These are phyloP conservation scores for Mytilinidion resinicola DNA, from an alignment of 495 filamentous ascomycete species.

Conservation along the genomic window DNA sequence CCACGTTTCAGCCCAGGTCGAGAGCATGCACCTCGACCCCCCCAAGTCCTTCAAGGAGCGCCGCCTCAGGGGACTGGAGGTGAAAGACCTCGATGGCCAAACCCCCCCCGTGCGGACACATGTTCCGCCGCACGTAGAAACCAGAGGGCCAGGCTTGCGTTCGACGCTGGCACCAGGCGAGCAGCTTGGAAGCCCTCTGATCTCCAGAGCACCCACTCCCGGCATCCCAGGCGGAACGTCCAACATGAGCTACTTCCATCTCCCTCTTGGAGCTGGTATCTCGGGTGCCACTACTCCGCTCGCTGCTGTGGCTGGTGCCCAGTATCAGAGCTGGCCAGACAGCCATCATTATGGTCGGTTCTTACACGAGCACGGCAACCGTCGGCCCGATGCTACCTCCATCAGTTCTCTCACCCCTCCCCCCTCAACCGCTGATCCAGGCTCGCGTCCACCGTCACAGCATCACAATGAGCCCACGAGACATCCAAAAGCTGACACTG, in stretches of 20 bases:
- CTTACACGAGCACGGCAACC: constrained; percentile 12
- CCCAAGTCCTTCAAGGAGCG: constrained; percentile 20
- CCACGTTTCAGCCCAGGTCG: constrained; percentile 18
- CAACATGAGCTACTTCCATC: constrained; percentile 86
- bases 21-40: constrained; percentile 9
- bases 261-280: constrained; percentile 68
- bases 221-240: constrained; percentile 81
- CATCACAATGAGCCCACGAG: constrained; percentile 22
- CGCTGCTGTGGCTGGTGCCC: constrained; percentile 71
- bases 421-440: constrained; percentile 28
- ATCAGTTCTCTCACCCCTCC: constrained; percentile 34
- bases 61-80: constrained; percentile 6
- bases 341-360: constrained; percentile 18
- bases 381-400: constrained; percentile 26
- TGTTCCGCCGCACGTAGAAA: constrained; percentile 15
- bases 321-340: constrained; percentile 48
- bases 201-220: constrained; percentile 60
- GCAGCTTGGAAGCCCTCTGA: constrained; percentile 39
- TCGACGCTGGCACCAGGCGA: constrained; percentile 20
- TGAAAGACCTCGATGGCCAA: background rate
- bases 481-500: constrained; percentile 13
- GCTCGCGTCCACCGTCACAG: constrained; percentile 33
- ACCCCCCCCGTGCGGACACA: constrained; percentile 3
- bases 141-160: constrained; percentile 23
- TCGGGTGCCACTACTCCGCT: constrained; percentile 84